Evolutionary conservation across 257 asterid genomes (phyloP), one percentile per base, ranked within the genome.

Genomic region (Echium plantagineum): DNA sequence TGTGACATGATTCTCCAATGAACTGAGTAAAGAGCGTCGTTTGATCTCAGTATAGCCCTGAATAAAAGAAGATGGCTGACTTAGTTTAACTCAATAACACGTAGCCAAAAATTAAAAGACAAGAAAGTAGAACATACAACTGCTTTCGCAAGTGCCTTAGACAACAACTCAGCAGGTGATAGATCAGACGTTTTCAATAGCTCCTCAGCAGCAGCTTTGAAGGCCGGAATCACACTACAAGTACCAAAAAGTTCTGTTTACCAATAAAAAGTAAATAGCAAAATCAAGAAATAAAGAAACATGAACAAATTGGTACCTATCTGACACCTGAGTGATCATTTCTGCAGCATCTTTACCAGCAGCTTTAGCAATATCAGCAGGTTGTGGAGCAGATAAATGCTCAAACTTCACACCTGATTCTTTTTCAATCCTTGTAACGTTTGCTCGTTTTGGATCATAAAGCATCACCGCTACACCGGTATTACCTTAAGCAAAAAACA

Each of bases 361-460:
- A 30, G 83, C 78, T 76, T 83, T 84, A 60, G 99, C 99, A 71
- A 93, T 75, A 74, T 93, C 94, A 70, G 94, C 78, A 46, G 95
- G 97, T 79, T 93, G 99, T 18, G 99, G 97, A 64, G 99, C 97
- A 76, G 91, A 77, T 35, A 86, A 63, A 21, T 82, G 95, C 70
- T 86, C 96, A 58, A 93, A 93, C 75, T 89, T 89, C 57, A 93
- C 87, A 76, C 99, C 97, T 8, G 95, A 81, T 81, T 86, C 97
- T 73, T 83, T 86, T 76, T 93, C 99, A 47, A 93, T 93, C 80
- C 72, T 89, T 49, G 94, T 77, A 68, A 89, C 66, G 57, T 86
- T 86, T 26, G 99, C 75, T 77, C 72, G 83, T 73, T 90, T 80
- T 26, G 99, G 96, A 76, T 93, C 99, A 75, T 78, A 93, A 75